Evolutionary conservation across 2,329 filamentous ascomycete species (phyloP).

Genomic region (Graphilbum sp.): DNA sequence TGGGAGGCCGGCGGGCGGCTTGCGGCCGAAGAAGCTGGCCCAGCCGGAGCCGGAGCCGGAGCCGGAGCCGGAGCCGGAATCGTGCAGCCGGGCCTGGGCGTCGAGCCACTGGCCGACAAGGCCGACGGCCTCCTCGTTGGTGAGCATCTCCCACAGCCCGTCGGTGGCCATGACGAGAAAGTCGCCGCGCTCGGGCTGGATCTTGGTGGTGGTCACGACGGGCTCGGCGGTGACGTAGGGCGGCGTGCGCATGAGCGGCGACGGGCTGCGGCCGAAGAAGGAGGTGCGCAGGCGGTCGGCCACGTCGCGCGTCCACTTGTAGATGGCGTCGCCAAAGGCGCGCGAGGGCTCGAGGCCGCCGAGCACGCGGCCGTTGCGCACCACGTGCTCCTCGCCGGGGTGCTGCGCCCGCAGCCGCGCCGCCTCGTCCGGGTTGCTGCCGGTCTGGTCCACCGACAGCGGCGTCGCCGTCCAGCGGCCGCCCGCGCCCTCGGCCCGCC

Average conservation of each 20-base stretch:
- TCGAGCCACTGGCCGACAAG: constrained; percentile 96
- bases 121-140: constrained; percentile 93
- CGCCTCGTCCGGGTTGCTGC: constrained; percentile 70
- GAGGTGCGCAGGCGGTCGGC: constrained; percentile 66
- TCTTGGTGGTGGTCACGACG: constrained; percentile 80
- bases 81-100: no score
- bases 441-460: constrained; percentile 86
- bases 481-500: constrained; percentile 55
- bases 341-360: constrained; percentile 84
- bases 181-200: constrained; percentile 77
- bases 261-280: constrained; percentile 75
- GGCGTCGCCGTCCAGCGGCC: constrained; percentile 90
- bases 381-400: constrained; percentile 74
- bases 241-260: constrained; percentile 67
- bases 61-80: no score
- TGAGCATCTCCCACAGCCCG: constrained; percentile 97
- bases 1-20: constrained; percentile 33
- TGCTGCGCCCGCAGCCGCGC: constrained; percentile 72
- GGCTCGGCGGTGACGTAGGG: constrained; percentile 97
- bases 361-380: constrained; percentile 77
- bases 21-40: constrained; percentile 40
- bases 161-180: constrained; percentile 95
- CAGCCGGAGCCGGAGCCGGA: constrained; percentile 32
- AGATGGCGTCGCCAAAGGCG: constrained; percentile 89
- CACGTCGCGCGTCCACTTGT: constrained; percentile 86